These are phyloP conservation scores for Thalassiosira mediterranea DNA, from an alignment of 352 stramenopile genomes.

Conservation along the genomic window DNA sequence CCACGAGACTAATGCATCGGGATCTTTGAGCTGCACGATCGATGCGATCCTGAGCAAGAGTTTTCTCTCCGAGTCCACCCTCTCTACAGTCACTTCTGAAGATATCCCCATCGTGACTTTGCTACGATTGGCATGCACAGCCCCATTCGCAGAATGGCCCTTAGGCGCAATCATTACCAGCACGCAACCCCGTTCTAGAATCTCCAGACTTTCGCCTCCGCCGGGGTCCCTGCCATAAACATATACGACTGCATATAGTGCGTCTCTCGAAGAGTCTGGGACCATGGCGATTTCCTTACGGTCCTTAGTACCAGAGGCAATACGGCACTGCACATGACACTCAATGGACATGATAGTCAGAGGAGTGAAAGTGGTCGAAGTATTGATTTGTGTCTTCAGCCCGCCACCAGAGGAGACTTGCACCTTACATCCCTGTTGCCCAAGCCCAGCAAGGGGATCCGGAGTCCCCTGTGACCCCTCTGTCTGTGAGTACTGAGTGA, in stretches of 20 bases:
- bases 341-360: conserved; percentile 83
- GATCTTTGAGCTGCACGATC: conserved; percentile 77
- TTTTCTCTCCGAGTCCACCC: conserved; percentile 60
- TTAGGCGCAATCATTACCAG: conserved; percentile 61
- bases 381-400: conserved; percentile 66
- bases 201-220: conserved; percentile 72
- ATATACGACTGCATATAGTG: conserved; percentile 73
- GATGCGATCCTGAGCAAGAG: conserved; percentile 70
- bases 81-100: conserved; percentile 57
- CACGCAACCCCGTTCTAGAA: conserved; percentile 74
- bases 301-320: conserved; percentile 65
- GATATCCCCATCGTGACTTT: conserved; percentile 57
- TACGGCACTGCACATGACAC: conserved; percentile 82
- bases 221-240: conserved; percentile 45
- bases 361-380: conserved; percentile 57
- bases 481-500: conserved; percentile 38
- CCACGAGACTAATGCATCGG: conserved; percentile 82
- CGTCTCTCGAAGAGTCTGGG: conserved; percentile 70
- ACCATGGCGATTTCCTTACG: conserved; percentile 79
- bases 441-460: conserved; percentile 74
- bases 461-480: conserved; percentile 27
- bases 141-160: conserved; percentile 23
- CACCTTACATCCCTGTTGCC: conserved; percentile 73
- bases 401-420: conserved; percentile 70
- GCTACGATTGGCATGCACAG: neutral